Base-by-base conservation (phyloP, 163 green algal genomes). In the Scenedesmus sp. region DNA sequence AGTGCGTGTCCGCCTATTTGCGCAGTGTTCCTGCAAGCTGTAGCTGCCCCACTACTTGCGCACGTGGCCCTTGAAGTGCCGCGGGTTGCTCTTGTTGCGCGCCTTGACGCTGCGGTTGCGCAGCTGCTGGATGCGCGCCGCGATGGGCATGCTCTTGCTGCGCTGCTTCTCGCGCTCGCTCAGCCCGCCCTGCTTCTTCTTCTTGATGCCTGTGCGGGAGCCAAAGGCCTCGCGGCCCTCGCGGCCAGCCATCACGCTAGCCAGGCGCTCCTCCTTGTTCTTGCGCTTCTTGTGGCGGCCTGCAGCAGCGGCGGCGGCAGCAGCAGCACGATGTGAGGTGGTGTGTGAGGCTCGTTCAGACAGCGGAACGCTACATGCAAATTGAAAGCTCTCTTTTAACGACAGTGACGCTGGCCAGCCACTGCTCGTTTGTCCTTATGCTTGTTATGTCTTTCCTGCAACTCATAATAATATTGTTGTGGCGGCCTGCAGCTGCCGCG, bases 121-220 rank as follows among this genome's bases (percentile, higher is more conserved):
- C 59, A 97, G 94, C 94, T 98, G 96, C 92, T 95, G 92, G 52
- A 96, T 92, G 12, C 97, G 95, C 59, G 97, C 98, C 56, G 94
- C 95, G 60, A 97, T 86, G 8, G 98, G 98, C 95, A 99, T 95
- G 20, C 92, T 90, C 96, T 99, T 99, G 34, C 88, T 92, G 89
- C 98, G 98, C 81, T 97, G 93, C 96, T 99, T 99, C 94, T 99
- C 94, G 46, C 94, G 94, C 93, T 99, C 98, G 88, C 93, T 97
- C 12, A 97, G 93, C 15, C 97, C 96, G 54, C 97, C 98, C 46
- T 95, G 97, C 96, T 99, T 99, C 81, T 98, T 94, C 95, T 99
- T 98, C 93, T 97, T 98, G 59, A 95, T 94, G 1, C 57, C 88
- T 6, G 91, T 92, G 18, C 94, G 94, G 7, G 96, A 93, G 2